phyloP scores from a whole-genome alignment of 148 eudicot genomes.

The Rhododendron kiyosumense region DNA sequence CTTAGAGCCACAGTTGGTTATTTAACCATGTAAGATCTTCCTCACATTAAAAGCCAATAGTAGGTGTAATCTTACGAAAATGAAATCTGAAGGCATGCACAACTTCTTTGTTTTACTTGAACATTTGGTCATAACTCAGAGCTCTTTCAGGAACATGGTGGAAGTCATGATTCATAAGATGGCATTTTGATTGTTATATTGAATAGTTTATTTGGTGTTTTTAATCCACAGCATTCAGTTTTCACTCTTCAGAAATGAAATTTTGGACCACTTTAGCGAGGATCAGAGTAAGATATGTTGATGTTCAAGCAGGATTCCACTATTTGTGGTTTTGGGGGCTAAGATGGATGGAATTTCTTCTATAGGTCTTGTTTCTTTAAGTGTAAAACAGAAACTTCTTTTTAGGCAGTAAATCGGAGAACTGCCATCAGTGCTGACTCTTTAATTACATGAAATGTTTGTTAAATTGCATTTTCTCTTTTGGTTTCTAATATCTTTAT shows the following conservation, averaged over 20 bases:
- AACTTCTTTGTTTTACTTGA: not conserved
- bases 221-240: not conserved
- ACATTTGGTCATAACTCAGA: not conserved
- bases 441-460: not conserved
- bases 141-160: not conserved
- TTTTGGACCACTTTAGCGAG: not conserved
- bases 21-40: not conserved
- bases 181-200: not conserved
- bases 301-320: not conserved
- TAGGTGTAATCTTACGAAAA: not conserved
- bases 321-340: not conserved
- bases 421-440: not conserved
- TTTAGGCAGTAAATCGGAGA: not conserved
- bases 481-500: conserved; percentile 1
- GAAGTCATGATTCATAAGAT: not conserved
- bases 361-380: not conserved
- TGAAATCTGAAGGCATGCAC: not conserved
- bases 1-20: not conserved
- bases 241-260: not conserved
- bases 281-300: not conserved
- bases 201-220: not conserved
- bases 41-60: not conserved
- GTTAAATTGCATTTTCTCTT: not conserved
- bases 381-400: not conserved
- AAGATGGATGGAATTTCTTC: not conserved